Base-by-base conservation (phyloP, 345 rosid genomes). In the Laguncularia racemosa region DNA sequence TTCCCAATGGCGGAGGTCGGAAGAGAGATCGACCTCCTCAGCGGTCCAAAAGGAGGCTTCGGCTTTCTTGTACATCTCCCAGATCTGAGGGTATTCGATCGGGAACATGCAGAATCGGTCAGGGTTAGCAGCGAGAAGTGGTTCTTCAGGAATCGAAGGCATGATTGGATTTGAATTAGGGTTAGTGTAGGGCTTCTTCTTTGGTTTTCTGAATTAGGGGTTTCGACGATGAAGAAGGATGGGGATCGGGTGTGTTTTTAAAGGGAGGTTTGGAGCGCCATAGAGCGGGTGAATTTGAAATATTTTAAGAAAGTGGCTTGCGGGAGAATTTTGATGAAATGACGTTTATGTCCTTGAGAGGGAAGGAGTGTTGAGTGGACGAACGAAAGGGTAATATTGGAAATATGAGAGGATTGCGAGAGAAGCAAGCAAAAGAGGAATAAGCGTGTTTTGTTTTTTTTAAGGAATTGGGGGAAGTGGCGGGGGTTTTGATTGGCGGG, bases 1-100 rank as follows among this genome's bases (percentile, higher is more conserved):
- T 16, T 84, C 96, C 99, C 99, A 89, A 61, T 87, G 88, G 28
- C 86, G 83, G 12, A 57, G 45, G 60, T 93, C 97, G 20, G 75
- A 76, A 3, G 99, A 93, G 52, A 93, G 81, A 48, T 93, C 99
- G 21, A 93, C 99, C 65, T 93, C 99, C 71, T 93, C 97, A 3
- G 97, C 97, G 2, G 97, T 93, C 96, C 99, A 93, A 51, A 93
- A 93, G 0, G 97, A 93, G 26, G 99, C 97, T 60, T 87, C 99
- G 16, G 96, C 96, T 56, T 93, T 84, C 85, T 93, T 89, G 78
- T 93, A 89, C 99, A 89, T 89, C 53, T 93, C 96, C 99, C 97
- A 93, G 50, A 93, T 78, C 73, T 87, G 71, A 0, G 99, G 97
- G 64, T 85, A 87, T 23, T 89, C 83, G 55, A 89, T 85, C 0